A percentile compares a stretch with the other conserved stretches of the same genome.
Evolutionary conservation across 2,329 filamentous ascomycete species (phyloP).

Genomic region (Cytospora piceicola): DNA sequence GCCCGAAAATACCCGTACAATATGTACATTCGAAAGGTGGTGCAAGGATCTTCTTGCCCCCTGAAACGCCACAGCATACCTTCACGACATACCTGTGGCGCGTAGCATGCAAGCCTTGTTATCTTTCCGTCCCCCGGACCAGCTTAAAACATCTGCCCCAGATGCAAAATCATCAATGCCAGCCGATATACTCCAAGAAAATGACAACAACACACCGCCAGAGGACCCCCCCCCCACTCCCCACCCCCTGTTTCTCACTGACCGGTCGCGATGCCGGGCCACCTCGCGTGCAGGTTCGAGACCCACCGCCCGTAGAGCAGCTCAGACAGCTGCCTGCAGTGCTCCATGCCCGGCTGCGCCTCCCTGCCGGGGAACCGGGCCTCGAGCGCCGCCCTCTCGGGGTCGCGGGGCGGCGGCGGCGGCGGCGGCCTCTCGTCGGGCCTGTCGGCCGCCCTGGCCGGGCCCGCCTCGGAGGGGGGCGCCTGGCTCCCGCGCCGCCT

Average conservation of each 20-base stretch:
- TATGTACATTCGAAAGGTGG: not conserved
- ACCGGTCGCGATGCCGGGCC: slow-evolving; percentile 52
- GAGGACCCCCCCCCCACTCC: too few relatives aligned
- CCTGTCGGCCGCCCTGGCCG: slow-evolving; percentile 30
- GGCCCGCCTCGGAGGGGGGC: slow-evolving; percentile 37
- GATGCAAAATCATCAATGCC: not conserved
- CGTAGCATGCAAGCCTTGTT: not conserved
- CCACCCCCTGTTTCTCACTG: slow-evolving; percentile 31
- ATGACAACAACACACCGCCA: not conserved
- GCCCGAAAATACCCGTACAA: slow-evolving; percentile 3
- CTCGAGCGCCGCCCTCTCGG: slow-evolving; percentile 53
- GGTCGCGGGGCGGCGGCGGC: slow-evolving; percentile 46
- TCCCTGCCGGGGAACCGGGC: slow-evolving; percentile 60
- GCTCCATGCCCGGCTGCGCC: slow-evolving; percentile 78
- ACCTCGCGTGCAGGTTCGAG: slow-evolving; percentile 76
- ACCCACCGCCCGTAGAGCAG: slow-evolving; percentile 91
- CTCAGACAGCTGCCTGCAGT: slow-evolving; percentile 85
- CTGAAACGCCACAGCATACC: not conserved
- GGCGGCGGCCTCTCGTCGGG: slow-evolving; percentile 40
- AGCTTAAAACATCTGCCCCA: not conserved
- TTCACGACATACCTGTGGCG: slow-evolving; percentile 19
- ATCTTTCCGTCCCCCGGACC: not conserved
- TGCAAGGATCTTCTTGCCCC: not conserved
- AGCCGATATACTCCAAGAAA: not conserved
- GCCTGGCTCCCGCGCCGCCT: slow-evolving; percentile 59